Percentiles rank a stretch among this genome's conserved stretches.
Evolutionary conservation across 2,329 filamentous ascomycete genomes (phyloP).

Genomic region (Xylariaceae sp.): DNA sequence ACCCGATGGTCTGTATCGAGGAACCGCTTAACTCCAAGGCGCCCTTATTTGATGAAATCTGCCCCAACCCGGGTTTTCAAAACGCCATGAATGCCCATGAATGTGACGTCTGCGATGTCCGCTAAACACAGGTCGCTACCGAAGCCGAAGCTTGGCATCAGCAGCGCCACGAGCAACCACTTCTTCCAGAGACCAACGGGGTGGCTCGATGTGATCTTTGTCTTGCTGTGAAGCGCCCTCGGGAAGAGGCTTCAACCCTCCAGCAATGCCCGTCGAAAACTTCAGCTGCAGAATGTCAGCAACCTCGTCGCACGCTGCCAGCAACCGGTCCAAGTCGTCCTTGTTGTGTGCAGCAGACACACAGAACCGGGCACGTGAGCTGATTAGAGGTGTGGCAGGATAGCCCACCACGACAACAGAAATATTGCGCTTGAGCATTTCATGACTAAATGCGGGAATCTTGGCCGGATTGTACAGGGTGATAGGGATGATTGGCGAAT

Average conservation of each 20-base stretch:
- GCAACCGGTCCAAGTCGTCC: conserved; percentile 87
- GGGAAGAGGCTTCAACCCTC: conserved; percentile 73
- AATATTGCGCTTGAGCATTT: conserved; percentile 97
- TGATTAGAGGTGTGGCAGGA: conserved; percentile 91
- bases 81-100: conserved; percentile 26
- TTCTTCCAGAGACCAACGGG: conserved; percentile 81
- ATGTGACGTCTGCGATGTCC: conserved; percentile 15
- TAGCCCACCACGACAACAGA: conserved; percentile 97
- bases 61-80: conserved; percentile 21
- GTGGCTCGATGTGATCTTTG: conserved; percentile 70
- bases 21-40: conserved; percentile 29
- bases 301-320: conserved; percentile 87
- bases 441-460: conserved; percentile 96
- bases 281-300: conserved; percentile 91
- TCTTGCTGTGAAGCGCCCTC: conserved; percentile 68
- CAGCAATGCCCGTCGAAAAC: conserved; percentile 93
- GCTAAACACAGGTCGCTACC: conserved; percentile 40
- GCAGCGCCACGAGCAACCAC: conserved; percentile 70
- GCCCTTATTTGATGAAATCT: conserved; percentile 25
- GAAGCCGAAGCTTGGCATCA: conserved; percentile 69
- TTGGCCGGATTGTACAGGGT: conserved; percentile 98
- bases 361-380: conserved; percentile 91
- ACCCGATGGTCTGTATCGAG: conserved; percentile 19
- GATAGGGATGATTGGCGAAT: conserved; percentile 93
- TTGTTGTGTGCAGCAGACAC: conserved; percentile 96